Evolutionary conservation across 805 yeast species (phyloP), one percentile per base, ranked within the genome.

Genomic region (Starmerella asiatica): DNA sequence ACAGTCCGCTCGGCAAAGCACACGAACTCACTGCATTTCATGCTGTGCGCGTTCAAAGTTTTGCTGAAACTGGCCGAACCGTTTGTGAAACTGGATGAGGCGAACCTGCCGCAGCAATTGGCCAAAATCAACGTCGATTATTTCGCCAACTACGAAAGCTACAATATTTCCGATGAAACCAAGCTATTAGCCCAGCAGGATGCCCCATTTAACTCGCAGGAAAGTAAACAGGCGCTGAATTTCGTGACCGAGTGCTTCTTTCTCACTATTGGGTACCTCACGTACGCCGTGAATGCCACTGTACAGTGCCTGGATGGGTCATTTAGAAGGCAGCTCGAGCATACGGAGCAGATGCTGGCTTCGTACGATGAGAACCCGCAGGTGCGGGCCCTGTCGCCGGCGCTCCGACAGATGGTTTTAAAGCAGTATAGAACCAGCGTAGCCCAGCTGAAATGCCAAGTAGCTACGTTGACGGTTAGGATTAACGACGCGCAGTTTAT

Each of bases 201-300:
- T 42, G 91, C 81, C 51, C 79, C 83, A 4, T 42, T 38, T 31
- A 47, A 42, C 21, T 24, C 36, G 20, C 38, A 29, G 19, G 15
- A 19, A 2, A 23, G 14, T 15, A 36, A 21, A 9, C 68, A 68
- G 36, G 74, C 71, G 36, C 73, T 71, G 52, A 88, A 91, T 53
- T 91, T 91, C 56, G 83, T 91, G n/a, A 76, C 94, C 7, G 91
- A 88, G 49, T 79, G 93, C 52, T 91, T 85, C 58, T 91, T 69
- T 53, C 57, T 91, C 40, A 74, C 86, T 5, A 64, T 79, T 37
- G 75, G 93, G 0, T 85, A 79, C 56, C 59, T 83, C 36, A 86
- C 88, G 49, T 91, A 80, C 60, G 98, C 97, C 32, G 63, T 83
- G 31, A 93, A 93, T 19, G 97, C 96, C 36, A 61, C 79, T 0